Evolutionary conservation across 2,329 filamentous ascomycete species (phyloP).

Genomic region (Neofusicoccum cordaticola): DNA sequence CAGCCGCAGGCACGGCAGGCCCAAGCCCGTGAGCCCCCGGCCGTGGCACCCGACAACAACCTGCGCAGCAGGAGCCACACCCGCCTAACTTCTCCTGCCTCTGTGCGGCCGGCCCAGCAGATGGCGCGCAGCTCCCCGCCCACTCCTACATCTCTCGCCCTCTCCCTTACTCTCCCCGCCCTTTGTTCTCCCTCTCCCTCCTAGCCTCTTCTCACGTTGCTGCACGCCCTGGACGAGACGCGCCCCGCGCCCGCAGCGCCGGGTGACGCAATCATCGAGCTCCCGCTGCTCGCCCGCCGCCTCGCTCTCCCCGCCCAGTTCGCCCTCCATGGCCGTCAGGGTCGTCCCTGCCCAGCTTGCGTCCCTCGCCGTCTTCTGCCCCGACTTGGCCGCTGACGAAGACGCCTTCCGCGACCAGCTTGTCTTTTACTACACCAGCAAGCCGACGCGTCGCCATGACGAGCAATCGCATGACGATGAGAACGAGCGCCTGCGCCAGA

Average conservation of each 20-base stretch:
- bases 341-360: slow-evolving; percentile 78
- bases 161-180: background rate
- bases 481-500: slow-evolving; percentile 86
- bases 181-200: no score
- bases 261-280: background rate
- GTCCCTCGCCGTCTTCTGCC: slow-evolving; percentile 94
- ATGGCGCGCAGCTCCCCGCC: background rate
- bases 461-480: slow-evolving; percentile 58
- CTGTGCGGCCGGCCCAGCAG: background rate
- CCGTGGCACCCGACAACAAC: background rate
- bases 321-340: slow-evolving; percentile 24
- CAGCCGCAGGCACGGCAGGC: background rate
- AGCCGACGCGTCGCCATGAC: slow-evolving; percentile 31
- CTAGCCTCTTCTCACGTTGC: background rate
- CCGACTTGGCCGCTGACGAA: slow-evolving; percentile 69
- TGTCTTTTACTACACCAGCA: slow-evolving; percentile 79
- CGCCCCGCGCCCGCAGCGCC: background rate
- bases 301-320: background rate
- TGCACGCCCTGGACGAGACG: background rate
- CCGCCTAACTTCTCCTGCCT: background rate
- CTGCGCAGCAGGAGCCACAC: background rate
- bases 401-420: slow-evolving; percentile 78
- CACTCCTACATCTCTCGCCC: background rate
- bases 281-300: background rate
- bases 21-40: background rate